Evolutionary conservation across 1,139 yeast genomes (phyloP), one percentile per base, ranked within the genome.

Genomic region (Taphrina pruni): DNA sequence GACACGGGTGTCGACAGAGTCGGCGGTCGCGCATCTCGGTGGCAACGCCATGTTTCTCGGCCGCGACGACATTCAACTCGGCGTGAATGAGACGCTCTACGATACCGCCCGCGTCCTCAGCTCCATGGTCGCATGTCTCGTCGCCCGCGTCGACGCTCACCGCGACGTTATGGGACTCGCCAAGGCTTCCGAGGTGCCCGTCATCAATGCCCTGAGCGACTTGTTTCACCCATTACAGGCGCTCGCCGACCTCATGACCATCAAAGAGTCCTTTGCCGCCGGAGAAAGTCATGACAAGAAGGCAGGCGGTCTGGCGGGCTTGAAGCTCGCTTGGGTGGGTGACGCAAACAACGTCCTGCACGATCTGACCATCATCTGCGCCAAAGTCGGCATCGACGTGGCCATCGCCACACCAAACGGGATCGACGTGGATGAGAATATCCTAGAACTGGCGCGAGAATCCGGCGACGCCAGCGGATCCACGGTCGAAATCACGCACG

Each of bases 41-140:
- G 99, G 95, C 7, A 95, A 88, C 74, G 97, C 99, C 14, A 89
- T 94, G 96, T 94, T 94, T 76, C 83, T 94, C 73, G 98, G 99
- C 67, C 90, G 89, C 75, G 97, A 93, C 74, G 99, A 94, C 76
- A 94, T 94, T 76, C 99, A 94, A 80, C 82, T 94, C 71, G 99
- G 99, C n/a, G 74, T 91, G 58, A 94, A 94, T 77, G 99, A 94
- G 81, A 85, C 95, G 0, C 80, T 90, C 72, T 88, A 89, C 75
- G 99, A 94, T 78, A 88, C 97, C 0, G 85, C 97, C 35, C 86
- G 85, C 74, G 97, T 94, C 52, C 86, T 94, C 9, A 89, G 97
- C 20, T 92, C 97, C 1, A 94, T 94, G 99, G 90, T 96, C 0
- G 88, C 97, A 17, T 89, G 97, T 75, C 87, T 94, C 14, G 93